Evolutionary conservation across 2,329 filamentous ascomycete species (phyloP), one percentile per base, ranked within the genome.

Genomic region (Talaromyces sp.): DNA sequence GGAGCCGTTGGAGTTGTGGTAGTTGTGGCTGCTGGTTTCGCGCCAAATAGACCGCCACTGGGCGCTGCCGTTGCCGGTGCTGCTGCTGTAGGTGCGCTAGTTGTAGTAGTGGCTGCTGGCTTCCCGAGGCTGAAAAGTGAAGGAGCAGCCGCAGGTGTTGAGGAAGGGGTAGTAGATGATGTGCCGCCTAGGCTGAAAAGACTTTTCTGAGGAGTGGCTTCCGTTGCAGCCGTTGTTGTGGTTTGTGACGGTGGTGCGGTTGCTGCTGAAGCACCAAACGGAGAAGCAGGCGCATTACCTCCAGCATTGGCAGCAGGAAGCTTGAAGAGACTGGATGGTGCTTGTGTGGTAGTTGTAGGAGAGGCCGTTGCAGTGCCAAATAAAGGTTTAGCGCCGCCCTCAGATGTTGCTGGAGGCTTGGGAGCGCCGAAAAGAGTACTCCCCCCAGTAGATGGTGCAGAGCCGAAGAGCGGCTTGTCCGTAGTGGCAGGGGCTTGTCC

Each of bases 121-220:
- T 69, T 70, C 48, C 70, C 70, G 31, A 73, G 66, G 12, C 69
- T 70, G 56, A 77, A 75, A 46, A 74, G 42, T 33, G 68, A 67
- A 18, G 68, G 64, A 39, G 73, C 67, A 65, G 73, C 69, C 12
- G 72, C 69, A 16, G 73, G 70, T 12, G 73, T 73, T 21, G 72
- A 68, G 11, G 73, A 73, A 25, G 70, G 68, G 16, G 71, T 67
- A 63, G 71, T 71, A 5, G 73, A 68, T 55, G 74, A 68, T 35
- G 72, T 60, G 21, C 67, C 68, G 8, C 72, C 72, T 25, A 72
- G 58, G 48, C 60, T 69, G 64, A 76, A 76, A n/a, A 71, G 60
- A 46, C 73, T 66, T 61, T 75, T 75, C 65, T 74, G 72, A 14
- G 73, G 72, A 39, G 73, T 72, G 28, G 73, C 67, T 31, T 70